Percentiles rank a stretch among this genome's conserved stretches.
Evolutionary conservation across 345 rosid species (phyloP).

Genomic region (Populus nigra): DNA sequence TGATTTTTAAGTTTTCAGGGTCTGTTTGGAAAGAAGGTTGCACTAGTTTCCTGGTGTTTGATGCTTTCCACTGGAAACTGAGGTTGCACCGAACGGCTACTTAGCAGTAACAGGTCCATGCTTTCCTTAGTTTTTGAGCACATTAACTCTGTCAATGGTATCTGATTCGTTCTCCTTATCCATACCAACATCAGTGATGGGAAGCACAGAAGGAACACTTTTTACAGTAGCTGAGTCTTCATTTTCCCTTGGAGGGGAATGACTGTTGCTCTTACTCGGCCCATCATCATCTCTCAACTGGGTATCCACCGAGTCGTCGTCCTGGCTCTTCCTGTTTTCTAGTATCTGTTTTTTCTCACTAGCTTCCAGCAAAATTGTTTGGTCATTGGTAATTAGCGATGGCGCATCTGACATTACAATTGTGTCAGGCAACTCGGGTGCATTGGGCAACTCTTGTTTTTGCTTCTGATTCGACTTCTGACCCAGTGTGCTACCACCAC

Average conservation of each 20-base stretch:
- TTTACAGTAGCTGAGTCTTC: slow-evolving; percentile 37
- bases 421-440: neutral
- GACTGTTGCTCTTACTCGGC: slow-evolving; percentile 48
- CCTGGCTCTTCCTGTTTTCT: slow-evolving; percentile 48
- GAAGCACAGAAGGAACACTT: slow-evolving; percentile 42
- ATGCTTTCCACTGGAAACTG: neutral
- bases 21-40: too few species aligned
- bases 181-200: slow-evolving; percentile 44
- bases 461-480: slow-evolving; percentile 21
- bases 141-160: slow-evolving; percentile 52
- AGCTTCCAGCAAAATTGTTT: slow-evolving; percentile 35
- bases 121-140: slow-evolving; percentile 16
- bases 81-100: neutral
- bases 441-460: slow-evolving; percentile 18
- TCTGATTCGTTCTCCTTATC: slow-evolving; percentile 57
- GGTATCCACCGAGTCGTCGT: slow-evolving; percentile 35
- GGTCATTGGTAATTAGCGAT: slow-evolving; percentile 38
- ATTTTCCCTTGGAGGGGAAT: slow-evolving; percentile 38
- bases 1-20: neutral
- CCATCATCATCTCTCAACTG: slow-evolving; percentile 44
- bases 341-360: slow-evolving; percentile 23
- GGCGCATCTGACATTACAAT: slow-evolving; percentile 2
- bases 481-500: neutral
- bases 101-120: neutral
- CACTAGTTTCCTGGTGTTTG: too few species aligned